Evolutionary conservation across 2,329 filamentous ascomycete species (phyloP), one percentile per base, ranked within the genome.

Genomic region (Biscogniauxia mediterranea): DNA sequence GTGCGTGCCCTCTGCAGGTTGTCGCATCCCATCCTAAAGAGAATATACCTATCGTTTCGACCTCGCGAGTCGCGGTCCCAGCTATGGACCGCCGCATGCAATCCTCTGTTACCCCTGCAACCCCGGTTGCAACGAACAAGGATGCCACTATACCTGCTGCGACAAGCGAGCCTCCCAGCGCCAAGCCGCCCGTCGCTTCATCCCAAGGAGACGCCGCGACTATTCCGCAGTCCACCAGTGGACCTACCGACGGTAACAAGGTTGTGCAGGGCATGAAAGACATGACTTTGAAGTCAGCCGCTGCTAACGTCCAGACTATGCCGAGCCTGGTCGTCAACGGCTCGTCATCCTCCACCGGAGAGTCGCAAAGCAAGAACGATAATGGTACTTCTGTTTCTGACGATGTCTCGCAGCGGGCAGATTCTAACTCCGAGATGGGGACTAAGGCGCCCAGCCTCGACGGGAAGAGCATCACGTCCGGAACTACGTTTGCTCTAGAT

Each of bases 401-500:
- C 62, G 83, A 85, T 54, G 77, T 72, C 60, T 86, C 84, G 15
- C 83, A 83, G 66, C 81, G 80, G 70, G 83, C 84, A 51, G 86
- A 89, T 71, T 89, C 86, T 2, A 84, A 78, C 68, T 89, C 86
- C 2, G 86, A 89, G 59, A 76, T 88, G 26, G 86, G 82, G 49
- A 93, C 89, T 2, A 97, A 97, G 76, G 91, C 92, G 56, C 90
- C 92, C 42, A 97, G 93, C 73, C 82, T 97, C 50, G 94, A 97
- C 74, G 93, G 91, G 55, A 97, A 97, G 79, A 97, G 93, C 74
- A 91, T 96, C 69, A 92, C 92, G 4, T 98, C 94, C 25, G 92
- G 92, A 17, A 96, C 92, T 4, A 97, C 94, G 0, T 97, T 97
- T 77, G 93, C 92, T n/a, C 81, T 97, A 73, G 94, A 98, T 71